phyloP scores from a whole-genome alignment of 345 rosid species.

The Angophora floribunda region DNA sequence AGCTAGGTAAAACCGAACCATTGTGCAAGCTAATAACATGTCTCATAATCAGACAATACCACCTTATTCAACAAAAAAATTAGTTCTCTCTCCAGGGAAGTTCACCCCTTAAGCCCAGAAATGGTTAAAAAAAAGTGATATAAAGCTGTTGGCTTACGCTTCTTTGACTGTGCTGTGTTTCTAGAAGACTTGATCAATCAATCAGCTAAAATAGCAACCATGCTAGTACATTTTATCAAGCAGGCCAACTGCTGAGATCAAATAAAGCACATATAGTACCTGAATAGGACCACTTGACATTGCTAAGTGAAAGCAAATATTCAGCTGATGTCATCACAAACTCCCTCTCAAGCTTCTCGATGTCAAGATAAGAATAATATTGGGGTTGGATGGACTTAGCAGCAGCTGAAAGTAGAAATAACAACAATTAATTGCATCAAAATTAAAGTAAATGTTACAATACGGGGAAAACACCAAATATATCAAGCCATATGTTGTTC shows the following conservation, averaged over 20 bases:
- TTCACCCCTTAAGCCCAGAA: neutral
- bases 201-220: neutral
- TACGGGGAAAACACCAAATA: neutral
- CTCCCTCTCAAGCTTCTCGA: constrained; percentile 67
- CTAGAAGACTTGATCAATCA: neutral
- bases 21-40: neutral
- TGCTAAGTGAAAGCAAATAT: constrained; percentile 61
- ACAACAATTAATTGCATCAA: neutral
- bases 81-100: neutral
- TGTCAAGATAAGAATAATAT: constrained; percentile 39
- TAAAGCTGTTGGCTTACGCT: neutral
- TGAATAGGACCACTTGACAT: constrained; percentile 52
- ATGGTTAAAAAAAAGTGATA: neutral
- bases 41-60: neutral
- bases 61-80: neutral
- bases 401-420: constrained; percentile 18
- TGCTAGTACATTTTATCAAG: neutral
- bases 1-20: neutral
- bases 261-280: constrained; percentile 21
- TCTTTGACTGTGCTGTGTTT: neutral
- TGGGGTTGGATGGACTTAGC: constrained; percentile 28
- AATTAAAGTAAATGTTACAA: neutral
- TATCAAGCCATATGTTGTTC: neutral
- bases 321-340: constrained; percentile 79
- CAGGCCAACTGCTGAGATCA: neutral